Base-by-base conservation (phyloP, 2,329 filamentous ascomycete species). In the Juglanconis juglandina region DNA sequence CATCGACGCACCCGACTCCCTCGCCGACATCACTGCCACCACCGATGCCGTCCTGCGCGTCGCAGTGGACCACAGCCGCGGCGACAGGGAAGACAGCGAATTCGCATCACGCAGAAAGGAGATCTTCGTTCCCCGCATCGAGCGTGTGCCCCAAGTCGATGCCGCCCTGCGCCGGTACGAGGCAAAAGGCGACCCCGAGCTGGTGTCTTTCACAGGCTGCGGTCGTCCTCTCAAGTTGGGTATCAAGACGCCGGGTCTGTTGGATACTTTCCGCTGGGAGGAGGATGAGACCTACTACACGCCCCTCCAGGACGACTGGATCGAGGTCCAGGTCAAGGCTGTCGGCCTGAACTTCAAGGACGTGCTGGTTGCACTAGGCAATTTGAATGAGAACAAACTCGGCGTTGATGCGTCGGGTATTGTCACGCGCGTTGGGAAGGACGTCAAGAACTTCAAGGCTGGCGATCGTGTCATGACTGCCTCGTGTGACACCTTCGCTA, bases 261-360 rank as follows among this genome's bases (percentile, higher is more conserved):
- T 56, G 44, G 54, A 56, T 3, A 56, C 54, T 5, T 56, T 56
- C n/a, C 41, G 8, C 2, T 47, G 53, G 53, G 53, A 41, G 17
- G 54, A 56, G 14, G 54, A 56, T 9, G 54, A 56, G 54, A 33
- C 13, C 0, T 56, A 56, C 7, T 34, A 56, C 54, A 57, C 41
- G 32, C 58, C 52, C n/a, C 52, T 55, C 14, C 52, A 42, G n/a
- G 54, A 56, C 35, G 55, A 52, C 39, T 56, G 63, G 46, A 49
- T 60, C 9, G 53, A 60, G 58, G 35, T 60, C 13, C 47, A 56
- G 47, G 53, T 56, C 46, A 52, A 67, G 53, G 72, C 74, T 0
- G 66, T 66, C n/a, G 75, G 74, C n/a, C 53, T 77, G n/a, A 77
- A 76, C 63, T 76, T 75, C 58, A 64, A 66, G 3, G 76, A 79